Evolutionary conservation across 495 filamentous ascomycete genomes (phyloP).

Genomic region (Hypoxylon lenormandii): DNA sequence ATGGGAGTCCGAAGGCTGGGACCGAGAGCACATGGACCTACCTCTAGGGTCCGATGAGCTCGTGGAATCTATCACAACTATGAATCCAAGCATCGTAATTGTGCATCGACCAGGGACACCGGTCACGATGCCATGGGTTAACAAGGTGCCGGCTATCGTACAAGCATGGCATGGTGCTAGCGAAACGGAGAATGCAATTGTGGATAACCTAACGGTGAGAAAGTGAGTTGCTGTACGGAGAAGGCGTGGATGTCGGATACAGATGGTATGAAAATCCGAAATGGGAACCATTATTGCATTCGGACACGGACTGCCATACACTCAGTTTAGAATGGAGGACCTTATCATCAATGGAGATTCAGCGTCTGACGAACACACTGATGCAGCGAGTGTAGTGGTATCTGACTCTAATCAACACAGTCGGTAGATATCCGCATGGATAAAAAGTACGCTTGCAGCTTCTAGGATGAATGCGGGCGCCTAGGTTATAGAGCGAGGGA

Average conservation of each 20-base stretch:
- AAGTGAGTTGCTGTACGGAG: conserved; percentile 70
- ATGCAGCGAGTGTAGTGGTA: not conserved
- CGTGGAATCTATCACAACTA: conserved; percentile 66
- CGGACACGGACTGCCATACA: conserved; percentile 72
- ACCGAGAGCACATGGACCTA: conserved; percentile 71
- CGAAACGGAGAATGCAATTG: conserved; percentile 73
- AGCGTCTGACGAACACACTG: not conserved
- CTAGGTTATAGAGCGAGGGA: not conserved
- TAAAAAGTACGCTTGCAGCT: not conserved
- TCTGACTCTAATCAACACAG: conserved; percentile 58
- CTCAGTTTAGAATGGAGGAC: conserved; percentile 28
- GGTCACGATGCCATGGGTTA: conserved; percentile 73
- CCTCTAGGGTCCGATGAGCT: conserved; percentile 69
- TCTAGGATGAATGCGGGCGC: not conserved
- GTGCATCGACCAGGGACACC: conserved; percentile 75
- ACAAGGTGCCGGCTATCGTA: conserved; percentile 62
- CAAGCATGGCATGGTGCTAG: conserved; percentile 72
- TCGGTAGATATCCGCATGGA: conserved; percentile 31
- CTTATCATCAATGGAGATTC: not conserved
- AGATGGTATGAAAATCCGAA: conserved; percentile 68
- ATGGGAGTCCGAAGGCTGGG: conserved; percentile 76
- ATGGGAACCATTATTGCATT: conserved; percentile 59
- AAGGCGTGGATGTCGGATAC: conserved; percentile 74
- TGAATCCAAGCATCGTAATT: conserved; percentile 69
- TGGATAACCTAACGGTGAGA: conserved; percentile 65